Base-by-base conservation (phyloP, 805 yeast genomes). In the Candida nemodendra region DNA sequence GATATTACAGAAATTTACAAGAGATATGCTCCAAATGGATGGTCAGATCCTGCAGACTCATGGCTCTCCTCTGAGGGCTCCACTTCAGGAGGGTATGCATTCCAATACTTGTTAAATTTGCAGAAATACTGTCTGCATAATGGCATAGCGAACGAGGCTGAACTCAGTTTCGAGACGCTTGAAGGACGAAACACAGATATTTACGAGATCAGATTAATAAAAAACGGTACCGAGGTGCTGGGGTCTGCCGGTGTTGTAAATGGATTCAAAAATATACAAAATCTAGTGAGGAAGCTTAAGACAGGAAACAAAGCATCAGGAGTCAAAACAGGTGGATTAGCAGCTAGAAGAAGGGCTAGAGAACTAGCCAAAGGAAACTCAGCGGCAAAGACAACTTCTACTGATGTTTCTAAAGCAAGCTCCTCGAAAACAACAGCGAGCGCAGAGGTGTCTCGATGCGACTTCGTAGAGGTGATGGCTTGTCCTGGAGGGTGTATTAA, bases 401-500 rank as follows among this genome's bases (percentile, higher is more conserved):
- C 36, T 14, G 35, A 17, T 13, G 29, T 27, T 5, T 24, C 14
- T 18, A 32, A 34, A 7, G 47, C 39, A 13, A 44, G 46, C 11
- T 21, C 24, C 11, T 7, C 9, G 11, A 21, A 21, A 8, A 11
- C 7, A 21, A 11, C 7, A 11, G 9, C 11, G 9, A 66, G 49
- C 2, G 80, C 79, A 0, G 90, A 85, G 42, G 84, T 91, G 1
- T 61, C 75, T 22, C 69, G 66, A 27, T 81, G 85, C 50, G 93
- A 87, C 45, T 86, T 84, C 50, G 85, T 91, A 5, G 99, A 93
- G 54, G 84, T 93, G 30, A 91, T 89, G 96, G 99, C 99, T 1
- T 93, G 99, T 60, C 99, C 99, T 5, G 89, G 87, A 19, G 99
- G 99, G 1, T 93, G 98, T 56, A 85, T 90, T 39, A 93, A 91